Evolutionary conservation across 2,329 filamentous ascomycete genomes (phyloP), one percentile per base, ranked within the genome.

Genomic region (Pezicula neosporulosa): DNA sequence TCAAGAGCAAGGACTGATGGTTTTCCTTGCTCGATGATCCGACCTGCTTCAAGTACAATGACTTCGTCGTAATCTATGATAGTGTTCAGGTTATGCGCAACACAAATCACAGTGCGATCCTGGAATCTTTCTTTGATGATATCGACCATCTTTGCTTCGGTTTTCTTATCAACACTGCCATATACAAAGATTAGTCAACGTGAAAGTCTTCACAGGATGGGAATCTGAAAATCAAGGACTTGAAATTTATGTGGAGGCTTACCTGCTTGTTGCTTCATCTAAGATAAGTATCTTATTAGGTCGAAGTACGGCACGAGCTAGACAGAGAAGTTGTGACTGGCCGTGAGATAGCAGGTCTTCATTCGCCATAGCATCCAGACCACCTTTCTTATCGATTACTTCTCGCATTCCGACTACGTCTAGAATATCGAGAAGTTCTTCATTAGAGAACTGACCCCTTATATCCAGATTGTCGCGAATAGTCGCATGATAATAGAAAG

Each of bases 1-100:
- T 30, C 42, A 44, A 44, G 42, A 44, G 42, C 42, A n/a, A 44
- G 42, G 1, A 15, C 9, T 16, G 42, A 44, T 28, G 42, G 42
- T 16, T 44, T 44, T 44, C 42, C 42, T 30, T 44, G 42, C 71
- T 97, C 91, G 9, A 92, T 78, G 16, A 96, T 85, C 55, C 81
- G 73, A n/a, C 51, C 51, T 21, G 16, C 53, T 43, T 75, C 69
- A 66, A 77, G 69, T 7, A 76, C 70, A 5, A 68, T 66, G 44
- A 77, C 66, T 16, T 62, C 65, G 56, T 76, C 73, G 57, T 71
- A 75, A 52, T 73, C 71, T 15, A 70, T 60, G 43, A 75, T 72
- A 0, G 70, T 75, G 12, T 60, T 45, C 3, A 62, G 38, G 9
- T 55, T 50, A 51, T 62, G 60, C n/a, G 54, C 59, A 4, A 61